Evolutionary conservation across 441 rosid genomes (phyloP), one percentile per base, ranked within the genome.

Genomic region (Populus hybrid): DNA sequence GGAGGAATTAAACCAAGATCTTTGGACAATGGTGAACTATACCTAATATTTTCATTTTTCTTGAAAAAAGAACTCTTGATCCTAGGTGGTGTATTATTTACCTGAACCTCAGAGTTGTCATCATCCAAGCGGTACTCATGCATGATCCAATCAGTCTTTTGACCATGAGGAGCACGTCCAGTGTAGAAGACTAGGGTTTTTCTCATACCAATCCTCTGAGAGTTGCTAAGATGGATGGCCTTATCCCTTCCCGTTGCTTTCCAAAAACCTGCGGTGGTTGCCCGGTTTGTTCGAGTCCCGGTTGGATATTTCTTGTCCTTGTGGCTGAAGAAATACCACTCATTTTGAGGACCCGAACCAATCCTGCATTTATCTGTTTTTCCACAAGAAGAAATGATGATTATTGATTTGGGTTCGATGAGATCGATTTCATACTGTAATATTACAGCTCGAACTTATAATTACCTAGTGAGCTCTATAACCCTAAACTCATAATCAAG

Each of bases 181-280:
- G 89, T 88, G 83, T 94, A 95, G 80, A 95, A 95, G 18, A 95
- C 98, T 2, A 94, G 88, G 38, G 99, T 95, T 87, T 95, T 95
- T 77, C 98, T 90, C 84, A 95, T 77, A 20, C 99, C 99, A 69
- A 95, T 94, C 74, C 97, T 88, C 71, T 79, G 80, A 40, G 86
- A 82, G 67, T 91, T 80, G 74, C 89, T 90, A 31, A 89, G 90
- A 38, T 87, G 86, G 50, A 95, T 95, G 80, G 91, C 91, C 88
- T 95, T 95, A 77, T 95, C 99, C 23, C 99, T 91, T 26, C 99
- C 98, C 0, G 99, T 95, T n/a, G 99, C 99, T 84, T 95, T 95
- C 97, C 99, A 95, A 78, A 95, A 95, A 2, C 99, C 99, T 2
- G 93, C 93, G 0, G 90, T 82, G 1, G 99, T 94, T 20, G 97